Percentiles rank a stretch among this genome's conserved stretches.
These are phyloP conservation scores for Lactuca sativa DNA, from an alignment of 129 eudicot genomes.

Conservation along the genomic window DNA sequence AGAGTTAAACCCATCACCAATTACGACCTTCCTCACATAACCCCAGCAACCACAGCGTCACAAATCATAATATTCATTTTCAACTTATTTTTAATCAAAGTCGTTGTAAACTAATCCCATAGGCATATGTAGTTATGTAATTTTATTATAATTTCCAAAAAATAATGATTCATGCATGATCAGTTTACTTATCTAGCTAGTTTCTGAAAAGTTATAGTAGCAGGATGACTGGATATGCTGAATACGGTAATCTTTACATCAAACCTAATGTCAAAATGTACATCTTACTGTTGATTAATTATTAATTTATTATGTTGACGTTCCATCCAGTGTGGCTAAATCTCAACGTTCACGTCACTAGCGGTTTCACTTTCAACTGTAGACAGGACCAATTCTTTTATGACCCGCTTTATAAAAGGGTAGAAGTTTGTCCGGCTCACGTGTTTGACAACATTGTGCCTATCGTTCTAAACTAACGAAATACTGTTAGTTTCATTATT, in stretches of 20 bases:
- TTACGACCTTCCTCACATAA: constrained; percentile 54
- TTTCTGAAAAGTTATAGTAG: no score
- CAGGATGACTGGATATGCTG: neutral
- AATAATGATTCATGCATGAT: neutral
- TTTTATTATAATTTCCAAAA: no score
- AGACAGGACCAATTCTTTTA: neutral
- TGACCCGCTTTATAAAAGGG: neutral
- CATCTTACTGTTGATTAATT: neutral
- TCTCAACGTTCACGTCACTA: neutral
- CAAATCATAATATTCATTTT: neutral
- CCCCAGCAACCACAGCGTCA: constrained; percentile 25
- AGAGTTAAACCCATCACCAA: constrained; percentile 45
- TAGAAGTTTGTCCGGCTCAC: neutral
- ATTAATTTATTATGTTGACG: neutral
- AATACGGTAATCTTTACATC: neutral
- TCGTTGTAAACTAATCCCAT: neutral
- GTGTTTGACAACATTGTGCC: neutral
- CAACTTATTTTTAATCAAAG: neutral
- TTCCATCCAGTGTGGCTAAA: neutral
- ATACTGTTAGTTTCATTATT: no score
- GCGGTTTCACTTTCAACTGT: neutral
- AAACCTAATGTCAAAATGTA: neutral
- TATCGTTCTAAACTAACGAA: no score
- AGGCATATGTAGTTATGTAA: neutral
- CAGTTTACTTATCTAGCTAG: no score